phyloP scores from a whole-genome alignment of 805 yeast species.

The Wickerhamiella spandovensis region DNA sequence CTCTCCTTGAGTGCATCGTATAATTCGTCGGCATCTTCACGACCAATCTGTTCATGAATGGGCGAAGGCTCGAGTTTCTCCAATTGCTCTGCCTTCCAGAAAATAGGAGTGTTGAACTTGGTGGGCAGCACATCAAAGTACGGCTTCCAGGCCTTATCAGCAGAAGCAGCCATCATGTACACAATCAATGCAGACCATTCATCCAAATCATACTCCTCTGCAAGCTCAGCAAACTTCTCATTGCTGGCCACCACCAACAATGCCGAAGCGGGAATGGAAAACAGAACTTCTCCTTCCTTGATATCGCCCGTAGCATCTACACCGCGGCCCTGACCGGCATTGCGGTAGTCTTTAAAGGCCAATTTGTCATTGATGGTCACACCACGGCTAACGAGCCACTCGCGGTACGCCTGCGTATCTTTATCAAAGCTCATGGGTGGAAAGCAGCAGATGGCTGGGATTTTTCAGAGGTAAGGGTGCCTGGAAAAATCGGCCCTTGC shows the following conservation, averaged over 20 bases:
- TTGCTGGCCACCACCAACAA: constrained; percentile 47
- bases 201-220: constrained; percentile 23
- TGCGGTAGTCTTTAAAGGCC: constrained; percentile 45
- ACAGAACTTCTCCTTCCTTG: constrained; percentile 45
- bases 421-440: constrained; percentile 14
- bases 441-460: background rate
- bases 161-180: constrained; percentile 48
- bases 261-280: constrained; percentile 49
- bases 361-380: constrained; percentile 44
- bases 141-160: constrained; percentile 47
- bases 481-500: background rate
- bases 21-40: constrained; percentile 48
- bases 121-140: constrained; percentile 64
- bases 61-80: constrained; percentile 48
- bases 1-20: constrained; percentile 36
- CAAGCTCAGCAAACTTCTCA: constrained; percentile 11
- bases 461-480: background rate
- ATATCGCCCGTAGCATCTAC: constrained; percentile 53
- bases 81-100: constrained; percentile 57
- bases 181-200: constrained; percentile 75
- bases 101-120: constrained; percentile 55
- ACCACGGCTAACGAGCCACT: constrained; percentile 34
- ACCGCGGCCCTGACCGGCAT: constrained; percentile 60
- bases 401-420: constrained; percentile 30
- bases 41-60: constrained; percentile 59